Base-by-base conservation (phyloP, 2,329 filamentous ascomycete genomes). In the Aspergillus latus region DNA sequence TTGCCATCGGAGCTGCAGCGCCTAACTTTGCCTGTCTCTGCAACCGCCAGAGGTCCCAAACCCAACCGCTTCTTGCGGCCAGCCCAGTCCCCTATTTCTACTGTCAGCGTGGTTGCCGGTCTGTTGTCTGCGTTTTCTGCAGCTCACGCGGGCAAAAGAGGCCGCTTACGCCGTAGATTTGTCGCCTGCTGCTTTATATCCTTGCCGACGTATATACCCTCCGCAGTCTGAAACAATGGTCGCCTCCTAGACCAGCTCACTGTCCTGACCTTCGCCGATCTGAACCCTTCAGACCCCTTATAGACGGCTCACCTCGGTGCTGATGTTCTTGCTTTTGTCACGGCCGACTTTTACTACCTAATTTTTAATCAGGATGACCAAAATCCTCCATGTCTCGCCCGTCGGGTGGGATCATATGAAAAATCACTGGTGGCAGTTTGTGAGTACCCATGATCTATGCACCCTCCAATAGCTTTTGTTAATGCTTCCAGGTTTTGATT, bases 381-480 rank as follows among this genome's bases (percentile, higher is more conserved):
- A 65, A 49, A 71, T 72, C 29, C 64, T 72, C 29, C 32, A 64
- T 10, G 65, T 68, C 43, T 56, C 61, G 21, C 59, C 69, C 43
- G 58, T 74, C n/a, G 68, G 68, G 49, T 75, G 74, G 72, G 53
- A 62, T 45, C 48, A 61, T 10, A 73, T 76, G 70, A 72, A 63
- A 50, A 52, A 62, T 5, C 61, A 74, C 57, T 78, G 74, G 75
- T 77, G 75, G 75, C 73, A 76, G 58, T 72, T 69, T 67, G 75
- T 77, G 64, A 58, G 70, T 69, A 13, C 7, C 11, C 34, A 37
- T 37, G 34, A 13, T 37, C 28, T 37, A 44, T 53, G 44, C 32
- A 46, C 26, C 26, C 21, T 50, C 4, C 8, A n/a, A 28, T 30
- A 49, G 45, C 29, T 47, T 42, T 52, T 49, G 50, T 62, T 68